Base-by-base conservation (phyloP, 345 rosid genomes). In the Hibiscus mutabilis region DNA sequence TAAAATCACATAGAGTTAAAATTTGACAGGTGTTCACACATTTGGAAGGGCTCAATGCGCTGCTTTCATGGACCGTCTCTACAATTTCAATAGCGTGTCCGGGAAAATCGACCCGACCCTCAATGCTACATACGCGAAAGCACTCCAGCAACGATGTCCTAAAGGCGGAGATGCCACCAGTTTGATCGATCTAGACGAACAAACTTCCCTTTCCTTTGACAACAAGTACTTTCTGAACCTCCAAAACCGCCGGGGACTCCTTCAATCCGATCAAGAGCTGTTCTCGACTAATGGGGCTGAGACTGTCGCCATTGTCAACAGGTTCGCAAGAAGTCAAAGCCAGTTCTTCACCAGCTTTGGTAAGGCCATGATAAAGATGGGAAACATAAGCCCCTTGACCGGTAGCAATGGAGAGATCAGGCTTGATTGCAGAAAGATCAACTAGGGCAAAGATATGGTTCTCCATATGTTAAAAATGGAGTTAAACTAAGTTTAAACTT, bases 331-430 rank as follows among this genome's bases (percentile, higher is more conserved):
- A 5, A 80, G 70, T 66, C 86, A 79, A 58, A 60, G 74, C 11
- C 71, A 74, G 11, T 82, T 85, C 79, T 85, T 80, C 24, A 56
- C 71, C 25, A 44, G 69, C 35, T 81, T 85, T 66, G 82, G 27
- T 16, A 37, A 61, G 9, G 79, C 86, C 5, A 85, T 85, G 83
- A 71, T 82, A 10, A 85, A 72, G 6, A 79, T 82, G 86, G 84
- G 82, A 2, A 85, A 85, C 46, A 68, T 82, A 13, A 73, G 60
- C 51, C 80, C 79, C 1, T 66, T 82, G 61, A 80, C 82, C 0
- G 86, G 84, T 42, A 77, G 15, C 7, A 47, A 62, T 61, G 88
- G 86, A 2, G 78, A 82, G 71, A 81, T 82, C 49, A 77, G 86
- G 61, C 33, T 59, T 6, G 47, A 77, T 22, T 85, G 83, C 51